These are phyloP conservation scores for Podosphaera aphanis DNA, from an alignment of 2,329 filamentous ascomycete species.

Conservation along the genomic window DNA sequence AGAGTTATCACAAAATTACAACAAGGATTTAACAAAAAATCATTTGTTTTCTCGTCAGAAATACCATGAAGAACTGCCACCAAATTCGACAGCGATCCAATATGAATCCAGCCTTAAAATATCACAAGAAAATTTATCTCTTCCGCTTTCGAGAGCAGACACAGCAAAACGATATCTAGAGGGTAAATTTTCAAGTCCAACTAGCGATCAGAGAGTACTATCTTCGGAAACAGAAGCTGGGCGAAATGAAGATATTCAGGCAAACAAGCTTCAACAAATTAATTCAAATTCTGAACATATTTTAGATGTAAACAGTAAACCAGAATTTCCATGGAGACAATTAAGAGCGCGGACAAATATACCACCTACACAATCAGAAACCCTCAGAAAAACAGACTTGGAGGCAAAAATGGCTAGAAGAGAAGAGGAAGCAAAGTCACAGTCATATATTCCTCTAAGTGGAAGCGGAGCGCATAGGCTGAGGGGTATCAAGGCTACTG, in stretches of 20 bases:
- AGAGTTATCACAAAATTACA: no score
- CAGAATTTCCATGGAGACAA: background rate
- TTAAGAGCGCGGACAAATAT: background rate
- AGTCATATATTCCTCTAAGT: slow-evolving; percentile 12
- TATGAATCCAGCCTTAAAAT: no score
- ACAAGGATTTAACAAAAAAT: no score
- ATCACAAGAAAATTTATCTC: no score
- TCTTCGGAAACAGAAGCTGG: no score
- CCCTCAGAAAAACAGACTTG: slow-evolving; percentile 2
- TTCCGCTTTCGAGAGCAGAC: background rate
- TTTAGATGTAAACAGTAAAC: background rate
- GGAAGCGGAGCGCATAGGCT: background rate
- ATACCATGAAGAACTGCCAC: background rate
- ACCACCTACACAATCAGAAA: background rate
- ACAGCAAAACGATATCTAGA: background rate
- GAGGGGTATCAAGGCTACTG: no score
- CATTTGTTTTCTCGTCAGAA: no score
- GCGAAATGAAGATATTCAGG: no score
- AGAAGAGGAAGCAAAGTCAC: slow-evolving; percentile 9
- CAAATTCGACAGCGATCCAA: background rate
- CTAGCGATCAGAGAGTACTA: no score
- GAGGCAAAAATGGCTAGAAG: slow-evolving; percentile 7
- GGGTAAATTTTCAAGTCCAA: no score
- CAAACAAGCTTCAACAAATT: no score
- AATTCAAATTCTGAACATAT: no score